phyloP scores from a whole-genome alignment of 768 basidiomycete genomes.

The Calocybe cyanea region DNA sequence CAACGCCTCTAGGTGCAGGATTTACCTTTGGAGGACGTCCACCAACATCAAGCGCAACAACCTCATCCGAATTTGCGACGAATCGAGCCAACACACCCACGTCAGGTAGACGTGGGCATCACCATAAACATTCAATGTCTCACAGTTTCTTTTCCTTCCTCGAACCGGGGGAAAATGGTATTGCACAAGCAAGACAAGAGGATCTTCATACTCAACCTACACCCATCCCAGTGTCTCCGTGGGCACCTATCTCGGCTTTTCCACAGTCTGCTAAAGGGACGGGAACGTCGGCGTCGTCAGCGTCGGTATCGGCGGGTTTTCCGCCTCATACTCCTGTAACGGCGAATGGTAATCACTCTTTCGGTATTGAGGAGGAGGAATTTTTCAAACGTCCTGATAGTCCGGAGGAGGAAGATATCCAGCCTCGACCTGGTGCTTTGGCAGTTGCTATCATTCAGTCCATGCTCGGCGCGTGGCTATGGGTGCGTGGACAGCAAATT shows the following conservation, averaged over 20 bases:
- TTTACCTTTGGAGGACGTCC: slow-evolving; percentile 67
- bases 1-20: slow-evolving; percentile 43
- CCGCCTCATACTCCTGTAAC: slow-evolving; percentile 11
- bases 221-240: slow-evolving; percentile 60
- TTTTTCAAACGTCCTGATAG: no score
- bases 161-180: slow-evolving; percentile 53
- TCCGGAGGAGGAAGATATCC: no score
- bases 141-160: slow-evolving; percentile 97
- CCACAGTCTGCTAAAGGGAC: slow-evolving; percentile 28
- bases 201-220: slow-evolving; percentile 56
- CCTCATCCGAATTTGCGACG: slow-evolving; percentile 24
- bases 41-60: slow-evolving; percentile 33
- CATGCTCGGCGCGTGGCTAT: slow-evolving; percentile 66
- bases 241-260: slow-evolving; percentile 54
- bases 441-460: no score
- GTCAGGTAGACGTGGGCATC: slow-evolving; percentile 63
- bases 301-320: slow-evolving; percentile 1
- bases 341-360: not conserved
- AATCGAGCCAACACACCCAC: slow-evolving; percentile 24
- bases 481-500: slow-evolving; percentile 86
- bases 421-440: no score
- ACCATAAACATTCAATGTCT: slow-evolving; percentile 92
- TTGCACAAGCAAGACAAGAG: no score
- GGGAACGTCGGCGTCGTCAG: not conserved
- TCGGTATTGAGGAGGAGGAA: no score